Evolutionary conservation across 352 stramenopile species (phyloP).

Genomic region (Chrysophaeum taylorii): DNA sequence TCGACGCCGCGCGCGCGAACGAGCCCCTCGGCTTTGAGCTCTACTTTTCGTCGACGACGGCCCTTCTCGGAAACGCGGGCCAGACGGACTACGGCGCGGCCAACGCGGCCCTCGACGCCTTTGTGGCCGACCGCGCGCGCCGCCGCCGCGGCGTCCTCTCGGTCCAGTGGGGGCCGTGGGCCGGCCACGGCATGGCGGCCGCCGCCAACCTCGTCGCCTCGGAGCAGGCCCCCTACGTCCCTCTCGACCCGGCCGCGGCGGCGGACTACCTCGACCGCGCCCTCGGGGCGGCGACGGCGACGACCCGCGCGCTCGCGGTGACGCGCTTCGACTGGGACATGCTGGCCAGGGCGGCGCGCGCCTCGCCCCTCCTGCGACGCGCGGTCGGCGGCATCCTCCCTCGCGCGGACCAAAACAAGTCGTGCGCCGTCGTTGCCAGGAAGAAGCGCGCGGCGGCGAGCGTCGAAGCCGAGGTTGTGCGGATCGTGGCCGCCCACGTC

Average conservation of each 20-base stretch:
- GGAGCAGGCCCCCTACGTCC: not conserved
- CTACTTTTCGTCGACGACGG: slow-evolving; percentile 17
- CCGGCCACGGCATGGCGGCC: slow-evolving; percentile 16
- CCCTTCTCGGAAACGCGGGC: slow-evolving; percentile 11
- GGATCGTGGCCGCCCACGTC: not conserved
- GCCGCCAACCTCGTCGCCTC: not conserved
- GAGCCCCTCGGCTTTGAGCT: slow-evolving; percentile 6
- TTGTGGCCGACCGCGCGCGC: not conserved
- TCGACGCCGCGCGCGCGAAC: not conserved
- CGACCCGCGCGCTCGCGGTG: no score
- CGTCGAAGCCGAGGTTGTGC: not conserved
- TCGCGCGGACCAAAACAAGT: not conserved
- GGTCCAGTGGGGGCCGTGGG: slow-evolving; percentile 25
- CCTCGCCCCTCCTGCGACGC: not conserved
- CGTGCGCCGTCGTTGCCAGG: not conserved
- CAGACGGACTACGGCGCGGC: slow-evolving; percentile 23
- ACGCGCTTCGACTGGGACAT: not conserved
- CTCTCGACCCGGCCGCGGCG: not conserved
- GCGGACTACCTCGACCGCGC: not conserved
- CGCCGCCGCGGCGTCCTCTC: not conserved
- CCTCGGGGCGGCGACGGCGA: not conserved
- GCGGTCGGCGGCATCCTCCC: not conserved
- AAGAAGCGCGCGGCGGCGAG: not conserved
- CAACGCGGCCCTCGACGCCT: slow-evolving; percentile 17
- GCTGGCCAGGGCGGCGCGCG: not conserved